These are phyloP conservation scores for Paecilomyces fulvus DNA, from an alignment of 2,329 filamentous ascomycete species.

Conservation along the genomic window DNA sequence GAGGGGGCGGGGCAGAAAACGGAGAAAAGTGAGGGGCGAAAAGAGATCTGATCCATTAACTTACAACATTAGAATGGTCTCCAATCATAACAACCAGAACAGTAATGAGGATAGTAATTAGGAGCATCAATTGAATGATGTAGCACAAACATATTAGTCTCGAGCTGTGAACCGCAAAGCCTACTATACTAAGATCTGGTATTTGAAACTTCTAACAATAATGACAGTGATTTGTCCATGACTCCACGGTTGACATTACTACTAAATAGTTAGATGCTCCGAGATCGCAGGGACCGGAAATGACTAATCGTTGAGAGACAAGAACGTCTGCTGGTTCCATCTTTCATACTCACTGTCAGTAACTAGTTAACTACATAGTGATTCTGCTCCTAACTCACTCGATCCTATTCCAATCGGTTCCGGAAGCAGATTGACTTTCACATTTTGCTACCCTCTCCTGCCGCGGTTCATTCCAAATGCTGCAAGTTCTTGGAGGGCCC, in stretches of 20 bases:
- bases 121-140: too few species aligned
- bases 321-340: background rate
- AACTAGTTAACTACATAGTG: background rate
- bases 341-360: background rate
- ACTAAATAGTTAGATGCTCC: background rate
- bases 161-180: too few species aligned
- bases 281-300: background rate
- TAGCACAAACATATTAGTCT: too few species aligned
- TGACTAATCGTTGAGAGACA: background rate
- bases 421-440: background rate
- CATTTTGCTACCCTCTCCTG: background rate
- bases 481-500: conserved; percentile 52
- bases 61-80: background rate
- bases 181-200: too few species aligned
- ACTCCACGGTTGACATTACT: background rate
- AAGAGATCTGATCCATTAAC: background rate
- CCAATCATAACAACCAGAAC: background rate
- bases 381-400: background rate
- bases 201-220: too few species aligned
- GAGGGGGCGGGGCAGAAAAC: background rate
- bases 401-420: background rate
- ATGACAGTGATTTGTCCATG: too few species aligned
- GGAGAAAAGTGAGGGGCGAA: background rate
- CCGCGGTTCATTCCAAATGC: conserved; percentile 17
- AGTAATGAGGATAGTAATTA: too few species aligned